Evolutionary conservation across 768 basidiomycete genomes (phyloP).

Genomic region (Termitomyces sp.): DNA sequence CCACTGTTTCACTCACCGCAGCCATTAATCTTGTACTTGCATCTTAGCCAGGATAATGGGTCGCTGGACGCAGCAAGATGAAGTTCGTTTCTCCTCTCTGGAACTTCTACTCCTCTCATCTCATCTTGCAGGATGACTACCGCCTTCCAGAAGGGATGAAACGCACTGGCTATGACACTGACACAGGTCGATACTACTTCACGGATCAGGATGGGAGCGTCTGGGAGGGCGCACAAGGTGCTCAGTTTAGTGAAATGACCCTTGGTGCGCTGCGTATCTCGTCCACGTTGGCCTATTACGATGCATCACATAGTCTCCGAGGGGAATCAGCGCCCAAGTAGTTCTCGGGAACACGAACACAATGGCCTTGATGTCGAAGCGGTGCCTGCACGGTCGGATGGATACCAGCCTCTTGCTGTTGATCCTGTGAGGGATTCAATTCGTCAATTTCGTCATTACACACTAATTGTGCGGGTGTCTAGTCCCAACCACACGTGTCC

Average conservation of each 20-base stretch:
- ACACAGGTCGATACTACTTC: conserved; percentile 63
- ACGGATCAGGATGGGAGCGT: conserved; percentile 47
- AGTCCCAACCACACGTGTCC: conserved; percentile 21
- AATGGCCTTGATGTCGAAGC: conserved; percentile 57
- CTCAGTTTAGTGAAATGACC: conserved; percentile 56
- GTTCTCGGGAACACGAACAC: conserved; percentile 24
- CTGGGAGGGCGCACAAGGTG: conserved; percentile 56
- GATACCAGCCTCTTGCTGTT: conserved; percentile 47
- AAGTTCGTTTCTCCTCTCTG: conserved; percentile 22
- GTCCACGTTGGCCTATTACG: neutral
- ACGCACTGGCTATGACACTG: conserved; percentile 74
- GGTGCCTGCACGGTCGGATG: conserved; percentile 44
- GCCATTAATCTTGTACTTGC: neutral
- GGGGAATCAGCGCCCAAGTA: neutral
- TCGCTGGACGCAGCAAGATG: conserved; percentile 43
- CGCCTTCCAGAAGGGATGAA: conserved; percentile 53
- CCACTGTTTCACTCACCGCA: neutral
- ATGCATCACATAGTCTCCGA: conserved; percentile 13
- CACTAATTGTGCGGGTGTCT: conserved; percentile 9
- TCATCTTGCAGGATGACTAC: conserved; percentile 37
- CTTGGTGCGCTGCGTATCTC: neutral
- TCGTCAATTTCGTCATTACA: neutral
- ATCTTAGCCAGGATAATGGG: conserved; percentile 17
- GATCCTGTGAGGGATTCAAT: conserved; percentile 39
- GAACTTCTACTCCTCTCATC: neutral